Percentiles rank a stretch among this genome's conserved stretches.
These are phyloP conservation scores for Pseudozyma sp. DNA, from an alignment of 1,284 basidiomycete genomes.

Conservation along the genomic window DNA sequence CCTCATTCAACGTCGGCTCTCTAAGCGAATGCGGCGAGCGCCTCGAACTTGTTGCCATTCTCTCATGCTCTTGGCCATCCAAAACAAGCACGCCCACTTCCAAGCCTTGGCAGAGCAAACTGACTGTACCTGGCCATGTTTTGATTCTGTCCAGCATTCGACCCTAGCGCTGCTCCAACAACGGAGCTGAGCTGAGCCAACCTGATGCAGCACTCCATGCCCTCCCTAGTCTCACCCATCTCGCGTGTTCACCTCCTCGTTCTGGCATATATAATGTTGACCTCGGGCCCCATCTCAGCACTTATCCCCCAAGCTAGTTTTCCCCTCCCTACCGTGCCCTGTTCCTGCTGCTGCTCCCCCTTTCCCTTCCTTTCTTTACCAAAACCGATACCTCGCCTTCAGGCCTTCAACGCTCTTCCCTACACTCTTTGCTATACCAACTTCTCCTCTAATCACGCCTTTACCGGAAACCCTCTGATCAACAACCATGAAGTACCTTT, in stretches of 20 bases:
- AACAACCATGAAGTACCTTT: slow-evolving; percentile 51
- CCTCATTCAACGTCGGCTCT: slow-evolving; percentile 44
- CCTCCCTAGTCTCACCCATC: slow-evolving; percentile 12
- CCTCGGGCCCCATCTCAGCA: slow-evolving; percentile 1
- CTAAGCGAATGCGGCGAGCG: slow-evolving; percentile 32
- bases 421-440: slow-evolving; percentile 23
- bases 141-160: slow-evolving; percentile 20
- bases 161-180: not conserved
- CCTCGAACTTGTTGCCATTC: slow-evolving; percentile 12
- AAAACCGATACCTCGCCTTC: slow-evolving; percentile 16
- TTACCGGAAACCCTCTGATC: slow-evolving; percentile 5
- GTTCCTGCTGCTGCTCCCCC: slow-evolving; percentile 45
- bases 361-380: slow-evolving; percentile 22
- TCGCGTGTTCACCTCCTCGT: slow-evolving; percentile 12
- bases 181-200: not conserved
- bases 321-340: slow-evolving; percentile 13
- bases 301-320: slow-evolving; percentile 46
- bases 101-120: too few species aligned
- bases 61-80: slow-evolving; percentile 8
- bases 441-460: slow-evolving; percentile 11
- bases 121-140: slow-evolving; percentile 32
- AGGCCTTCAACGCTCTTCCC: slow-evolving; percentile 4
- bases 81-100: slow-evolving; percentile 12
- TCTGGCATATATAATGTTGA: slow-evolving; percentile 32
- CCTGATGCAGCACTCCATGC: not conserved